Evolutionary conservation across 2,329 filamentous ascomycete genomes (phyloP).

Genomic region (Pestalotiopsis fici): DNA sequence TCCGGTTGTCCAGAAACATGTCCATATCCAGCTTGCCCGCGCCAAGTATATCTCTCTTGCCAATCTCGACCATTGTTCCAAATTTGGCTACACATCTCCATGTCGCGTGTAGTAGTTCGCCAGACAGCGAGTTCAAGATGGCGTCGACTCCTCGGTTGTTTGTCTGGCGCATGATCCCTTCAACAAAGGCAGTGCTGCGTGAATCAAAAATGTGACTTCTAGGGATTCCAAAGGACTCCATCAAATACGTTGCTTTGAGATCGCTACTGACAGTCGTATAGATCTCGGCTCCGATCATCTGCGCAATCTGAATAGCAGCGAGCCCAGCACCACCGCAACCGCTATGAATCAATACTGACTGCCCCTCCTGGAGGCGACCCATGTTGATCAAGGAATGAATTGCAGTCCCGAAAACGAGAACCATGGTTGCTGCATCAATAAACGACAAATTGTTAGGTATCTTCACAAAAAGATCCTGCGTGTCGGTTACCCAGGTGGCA

Average conservation of each 20-base stretch:
- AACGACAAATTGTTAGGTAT: neutral
- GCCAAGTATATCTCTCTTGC: constrained; percentile 40
- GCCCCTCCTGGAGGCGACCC: neutral
- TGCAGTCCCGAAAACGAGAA: neutral
- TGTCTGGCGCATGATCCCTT: constrained; percentile 16
- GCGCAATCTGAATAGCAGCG: constrained; percentile 15
- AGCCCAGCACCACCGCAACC: constrained; percentile 17
- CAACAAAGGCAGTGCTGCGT: constrained; percentile 13
- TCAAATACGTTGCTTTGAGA: constrained; percentile 15
- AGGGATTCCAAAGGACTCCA: constrained; percentile 14
- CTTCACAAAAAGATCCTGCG: neutral
- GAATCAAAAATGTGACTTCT: constrained; percentile 17
- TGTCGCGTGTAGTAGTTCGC: constrained; percentile 38
- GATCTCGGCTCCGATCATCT: constrained; percentile 16
- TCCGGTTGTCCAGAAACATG: constrained; percentile 38
- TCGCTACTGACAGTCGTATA: constrained; percentile 18
- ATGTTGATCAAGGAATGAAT: neutral
- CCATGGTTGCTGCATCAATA: neutral
- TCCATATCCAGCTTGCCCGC: constrained; percentile 44
- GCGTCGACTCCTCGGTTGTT: constrained; percentile 13
- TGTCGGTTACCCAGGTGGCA: neutral
- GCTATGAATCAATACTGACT: constrained; percentile 17
- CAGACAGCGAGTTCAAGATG: constrained; percentile 40
- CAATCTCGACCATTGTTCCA: constrained; percentile 48
- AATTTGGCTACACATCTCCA: constrained; percentile 46